Base-by-base conservation (phyloP, 1,139 yeast species). In the Pneumocystis sp. region DNA sequence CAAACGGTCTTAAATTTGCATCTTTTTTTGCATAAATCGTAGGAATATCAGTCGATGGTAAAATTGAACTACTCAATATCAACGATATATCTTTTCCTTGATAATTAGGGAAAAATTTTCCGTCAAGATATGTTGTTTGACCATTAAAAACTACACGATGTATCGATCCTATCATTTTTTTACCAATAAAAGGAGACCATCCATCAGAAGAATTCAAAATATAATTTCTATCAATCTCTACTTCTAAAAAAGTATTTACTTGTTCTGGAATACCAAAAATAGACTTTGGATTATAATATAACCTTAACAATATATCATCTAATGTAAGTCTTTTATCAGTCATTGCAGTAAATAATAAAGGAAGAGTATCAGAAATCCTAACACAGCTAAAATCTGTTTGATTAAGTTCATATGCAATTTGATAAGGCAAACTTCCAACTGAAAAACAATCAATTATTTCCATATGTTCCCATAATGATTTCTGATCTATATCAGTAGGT, bases 201-300 rank as follows among this genome's bases (percentile, higher is more conserved):
- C 80, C 72, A 61, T 76, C 71, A 60, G 73, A 68, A 67, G 77
- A 75, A 72, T 79, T 78, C 69, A 81, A 79, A 37, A 81, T 74
- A 68, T 80, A 78, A 45, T 78, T 75, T 75, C 95, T 82, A 76
- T 89, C 97, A 71, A 89, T 77, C 74, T 90, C 96, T 69, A 91
- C 78, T 76, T 90, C 97, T 71, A 91, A 85, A 65, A 81, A 74
- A 29, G 93, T 76, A 61, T 83, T 85, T 69, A 82, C 83, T 77
- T 89, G 95, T 72, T 85, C 88, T 70, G 95, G 90, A 69, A 93
- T 81, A 72, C 85, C 87, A 79, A 93, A 90, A 73, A 93, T 88
- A 72, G 78, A 81, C 71, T 84, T 83, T 70, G 97, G 97, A 73
- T 86, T 87, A 73, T 85, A 85, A 77, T 89, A 90, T 77, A 93